Evolutionary conservation across 75 land plant species (phyloP), one percentile per base, ranked within the genome.

Genomic region (Pseudotsuga menziesii): DNA sequence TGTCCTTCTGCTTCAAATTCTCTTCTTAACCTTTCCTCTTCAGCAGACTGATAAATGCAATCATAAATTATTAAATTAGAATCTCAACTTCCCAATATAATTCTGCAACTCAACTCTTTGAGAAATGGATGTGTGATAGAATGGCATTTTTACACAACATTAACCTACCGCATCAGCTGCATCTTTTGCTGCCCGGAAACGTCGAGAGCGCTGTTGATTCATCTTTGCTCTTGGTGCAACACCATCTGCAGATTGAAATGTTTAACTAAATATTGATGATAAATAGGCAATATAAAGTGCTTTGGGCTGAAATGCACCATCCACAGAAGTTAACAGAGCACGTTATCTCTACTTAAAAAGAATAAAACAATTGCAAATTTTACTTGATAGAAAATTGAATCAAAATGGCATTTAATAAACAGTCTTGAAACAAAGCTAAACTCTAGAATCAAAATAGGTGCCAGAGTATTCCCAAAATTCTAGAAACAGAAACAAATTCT

Each of bases 1-100:
- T 90, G 79, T 5, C 98, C 98, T 74, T 94, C 98, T 39, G 76
- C 82, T 74, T 92, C 92, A 82, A 90, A 92, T 61, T 94, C 93
- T 58, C 61, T 76, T 11, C 98, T 82, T 44, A 94, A 66, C 39
- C 90, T 83, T 71, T 85, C 91, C 76, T 94, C 98, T 82, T 88
- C 98, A 56, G 88, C 91, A 74, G 91, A 91, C 95, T 95, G 61
- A 60, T 5, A 5, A 36, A 29, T 29, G 19, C 7, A 36, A 70
- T 25, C 8, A 70, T 36, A 70, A 61, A 22, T 61, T 70, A 36
- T 29, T 36, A 70, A 61, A 22, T 61, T 70, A 36, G 32, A 36
- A 70, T 60, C 23, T 20, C 54, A 48, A 48, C 12, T 48, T 11
- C 54, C 54, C 54, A 48, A 48, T 11, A 9, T 14, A 59, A 9